A percentile compares a stretch with the other conserved stretches of the same genome.
These are phyloP conservation scores for Davidsoniella australis DNA, from an alignment of 2,329 filamentous ascomycete genomes.

Conservation along the genomic window DNA sequence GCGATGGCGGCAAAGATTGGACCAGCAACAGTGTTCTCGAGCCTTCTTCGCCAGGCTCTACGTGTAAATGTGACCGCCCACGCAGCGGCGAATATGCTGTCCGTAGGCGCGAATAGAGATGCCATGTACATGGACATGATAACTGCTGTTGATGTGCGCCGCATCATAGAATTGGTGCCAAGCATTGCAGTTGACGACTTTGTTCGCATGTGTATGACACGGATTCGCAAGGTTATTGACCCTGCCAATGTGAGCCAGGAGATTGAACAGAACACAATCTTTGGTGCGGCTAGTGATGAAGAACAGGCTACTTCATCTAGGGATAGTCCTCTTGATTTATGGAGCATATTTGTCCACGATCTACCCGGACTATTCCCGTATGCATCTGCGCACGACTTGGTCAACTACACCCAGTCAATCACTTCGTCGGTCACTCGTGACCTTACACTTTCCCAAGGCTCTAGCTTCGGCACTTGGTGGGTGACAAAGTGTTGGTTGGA, in stretches of 20 bases:
- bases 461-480: constrained; percentile 84
- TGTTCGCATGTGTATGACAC: constrained; percentile 42
- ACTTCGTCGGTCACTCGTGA: constrained; percentile 66
- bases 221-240: constrained; percentile 54
- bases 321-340: constrained; percentile 55
- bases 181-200: constrained; percentile 49
- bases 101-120: constrained; percentile 73
- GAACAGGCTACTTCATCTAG: constrained; percentile 14
- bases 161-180: constrained; percentile 46
- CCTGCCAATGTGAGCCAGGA: constrained; percentile 51
- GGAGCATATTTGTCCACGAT: constrained; percentile 54
- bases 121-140: constrained; percentile 95
- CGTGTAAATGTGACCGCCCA: constrained; percentile 88
- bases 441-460: constrained; percentile 59
- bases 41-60: constrained; percentile 69
- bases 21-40: constrained; percentile 76
- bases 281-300: constrained; percentile 30
- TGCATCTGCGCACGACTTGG: constrained; percentile 52
- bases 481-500: constrained; percentile 91
- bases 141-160: constrained; percentile 43
- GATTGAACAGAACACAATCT: constrained; percentile 42
- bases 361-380: constrained; percentile 58
- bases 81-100: constrained; percentile 82
- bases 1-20: constrained; percentile 75
- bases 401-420: constrained; percentile 59